These are phyloP conservation scores for Sanghuangporus baumii DNA, from an alignment of 1,284 basidiomycete genomes.

Conservation along the genomic window DNA sequence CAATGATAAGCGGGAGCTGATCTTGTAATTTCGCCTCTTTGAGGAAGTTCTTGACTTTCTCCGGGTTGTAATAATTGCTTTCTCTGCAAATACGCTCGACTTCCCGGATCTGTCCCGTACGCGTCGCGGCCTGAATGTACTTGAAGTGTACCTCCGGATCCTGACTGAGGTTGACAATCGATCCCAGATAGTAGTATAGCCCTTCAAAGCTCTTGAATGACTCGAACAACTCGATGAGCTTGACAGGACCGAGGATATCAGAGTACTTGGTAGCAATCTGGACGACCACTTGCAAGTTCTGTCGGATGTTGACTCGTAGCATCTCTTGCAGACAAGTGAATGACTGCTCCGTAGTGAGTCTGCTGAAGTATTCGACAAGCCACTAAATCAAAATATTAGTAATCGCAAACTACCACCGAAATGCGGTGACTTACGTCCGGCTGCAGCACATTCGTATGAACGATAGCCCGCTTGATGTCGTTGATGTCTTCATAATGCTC, in stretches of 20 bases:
- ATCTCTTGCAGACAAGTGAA: conserved; percentile 97
- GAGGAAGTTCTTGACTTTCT: conserved; percentile 99
- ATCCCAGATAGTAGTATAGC: conserved; percentile 97
- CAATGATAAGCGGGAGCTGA: conserved; percentile 98
- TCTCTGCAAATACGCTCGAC: conserved; percentile 99
- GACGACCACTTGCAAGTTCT: conserved; percentile 95
- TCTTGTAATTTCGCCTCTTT: conserved; percentile 97
- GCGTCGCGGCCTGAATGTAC: conserved; percentile 98
- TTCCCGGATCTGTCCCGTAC: conserved; percentile 97
- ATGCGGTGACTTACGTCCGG: conserved; percentile 55
- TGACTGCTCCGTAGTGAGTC: conserved; percentile 97
- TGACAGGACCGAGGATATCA: conserved; percentile 94
- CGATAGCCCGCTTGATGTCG: conserved; percentile 97
- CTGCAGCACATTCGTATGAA: conserved; percentile 87
- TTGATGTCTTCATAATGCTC: conserved; percentile 97
- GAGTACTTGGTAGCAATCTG: conserved; percentile 99
- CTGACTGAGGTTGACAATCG: conserved; percentile 94
- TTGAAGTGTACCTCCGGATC: conserved; percentile 99
- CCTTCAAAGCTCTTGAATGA: conserved; percentile 98
- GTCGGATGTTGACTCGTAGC: conserved; percentile 95
- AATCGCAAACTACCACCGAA: neutral
- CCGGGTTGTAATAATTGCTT: conserved; percentile 96
- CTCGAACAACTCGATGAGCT: conserved; percentile 99
- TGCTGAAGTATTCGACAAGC: conserved; percentile 98
- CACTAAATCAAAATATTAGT: conserved; percentile 46